These are phyloP conservation scores for Immersiella caudata DNA, from an alignment of 495 filamentous ascomycete species.

Conservation along the genomic window DNA sequence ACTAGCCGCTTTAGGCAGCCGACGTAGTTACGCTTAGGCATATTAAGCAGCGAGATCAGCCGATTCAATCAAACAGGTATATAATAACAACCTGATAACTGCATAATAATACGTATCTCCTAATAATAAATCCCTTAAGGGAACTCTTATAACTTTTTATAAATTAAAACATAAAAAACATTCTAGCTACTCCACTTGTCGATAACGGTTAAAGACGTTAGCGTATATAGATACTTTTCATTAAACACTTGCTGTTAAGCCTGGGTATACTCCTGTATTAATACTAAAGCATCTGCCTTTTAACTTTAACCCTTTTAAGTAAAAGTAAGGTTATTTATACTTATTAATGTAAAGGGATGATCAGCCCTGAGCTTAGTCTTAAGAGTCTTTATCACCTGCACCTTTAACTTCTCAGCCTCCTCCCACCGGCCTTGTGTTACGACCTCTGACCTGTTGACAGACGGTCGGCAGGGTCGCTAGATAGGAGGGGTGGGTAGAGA, in stretches of 20 bases:
- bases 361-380: no score
- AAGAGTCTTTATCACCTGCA: no score
- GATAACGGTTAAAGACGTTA: background rate
- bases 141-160: background rate
- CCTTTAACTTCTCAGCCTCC: no score
- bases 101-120: background rate
- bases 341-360: conserved; percentile 10
- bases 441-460: no score
- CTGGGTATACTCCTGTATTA: conserved; percentile 22
- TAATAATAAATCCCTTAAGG: background rate
- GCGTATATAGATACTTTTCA: conserved; percentile 5
- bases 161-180: conserved; percentile 4
- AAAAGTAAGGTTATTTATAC: conserved; percentile 20
- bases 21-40: no score
- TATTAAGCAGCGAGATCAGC: no score
- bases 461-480: no score
- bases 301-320: conserved; percentile 15
- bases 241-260: conserved; percentile 14
- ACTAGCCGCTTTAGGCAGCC: no score
- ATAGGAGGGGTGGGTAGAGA: no score
- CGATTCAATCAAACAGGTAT: background rate
- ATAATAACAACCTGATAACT: conserved; percentile 6
- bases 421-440: no score
- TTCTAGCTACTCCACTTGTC: background rate
- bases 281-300: conserved; percentile 16